Percentiles rank a stretch among this genome's conserved stretches.
Evolutionary conservation across 2,329 filamentous ascomycete species (phyloP).

Genomic region (Cytospora paraplurivora): DNA sequence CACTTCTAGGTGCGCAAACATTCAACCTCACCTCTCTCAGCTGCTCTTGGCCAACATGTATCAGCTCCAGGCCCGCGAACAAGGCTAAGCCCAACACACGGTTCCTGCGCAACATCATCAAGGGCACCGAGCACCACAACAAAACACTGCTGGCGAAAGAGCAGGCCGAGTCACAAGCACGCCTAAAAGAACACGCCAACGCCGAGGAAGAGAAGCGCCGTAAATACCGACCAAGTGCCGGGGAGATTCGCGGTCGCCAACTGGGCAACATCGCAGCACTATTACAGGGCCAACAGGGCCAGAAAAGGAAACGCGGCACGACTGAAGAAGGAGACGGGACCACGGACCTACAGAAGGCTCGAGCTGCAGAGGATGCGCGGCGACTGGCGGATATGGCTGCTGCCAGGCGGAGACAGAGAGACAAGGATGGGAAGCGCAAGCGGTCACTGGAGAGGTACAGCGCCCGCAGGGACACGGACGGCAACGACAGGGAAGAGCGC

Average conservation of each 20-base stretch:
- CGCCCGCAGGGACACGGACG: slow-evolving; percentile 13
- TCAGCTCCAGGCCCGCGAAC: slow-evolving; percentile 56
- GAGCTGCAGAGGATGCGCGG: slow-evolving; percentile 23
- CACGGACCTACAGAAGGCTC: slow-evolving; percentile 22
- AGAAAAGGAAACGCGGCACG: slow-evolving; percentile 39
- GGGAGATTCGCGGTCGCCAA: slow-evolving; percentile 59
- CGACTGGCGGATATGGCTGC: slow-evolving; percentile 22
- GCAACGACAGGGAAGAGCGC: slow-evolving; percentile 6
- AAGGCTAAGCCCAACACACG: slow-evolving; percentile 88
- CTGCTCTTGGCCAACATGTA: slow-evolving; percentile 20
- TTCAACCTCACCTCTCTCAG: slow-evolving; percentile 28
- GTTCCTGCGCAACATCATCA: slow-evolving; percentile 86
- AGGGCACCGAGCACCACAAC: slow-evolving; percentile 87
- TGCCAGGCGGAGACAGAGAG: slow-evolving; percentile 19
- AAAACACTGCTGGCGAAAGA: slow-evolving; percentile 82
- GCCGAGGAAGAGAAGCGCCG: slow-evolving; percentile 48
- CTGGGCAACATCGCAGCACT: slow-evolving; percentile 64
- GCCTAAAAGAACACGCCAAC: slow-evolving; percentile 63
- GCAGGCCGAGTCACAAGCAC: slow-evolving; percentile 72
- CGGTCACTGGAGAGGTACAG: slow-evolving; percentile 25
- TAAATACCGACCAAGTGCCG: slow-evolving; percentile 48
- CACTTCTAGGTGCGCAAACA: slow-evolving; percentile 22
- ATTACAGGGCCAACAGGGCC: slow-evolving; percentile 44
- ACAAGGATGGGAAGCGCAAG: slow-evolving; percentile 21
- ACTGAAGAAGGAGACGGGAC: slow-evolving; percentile 26